Evolutionary conservation across 208 protist species (phyloP).

Genomic region (Sergeia podlipaevii): DNA sequence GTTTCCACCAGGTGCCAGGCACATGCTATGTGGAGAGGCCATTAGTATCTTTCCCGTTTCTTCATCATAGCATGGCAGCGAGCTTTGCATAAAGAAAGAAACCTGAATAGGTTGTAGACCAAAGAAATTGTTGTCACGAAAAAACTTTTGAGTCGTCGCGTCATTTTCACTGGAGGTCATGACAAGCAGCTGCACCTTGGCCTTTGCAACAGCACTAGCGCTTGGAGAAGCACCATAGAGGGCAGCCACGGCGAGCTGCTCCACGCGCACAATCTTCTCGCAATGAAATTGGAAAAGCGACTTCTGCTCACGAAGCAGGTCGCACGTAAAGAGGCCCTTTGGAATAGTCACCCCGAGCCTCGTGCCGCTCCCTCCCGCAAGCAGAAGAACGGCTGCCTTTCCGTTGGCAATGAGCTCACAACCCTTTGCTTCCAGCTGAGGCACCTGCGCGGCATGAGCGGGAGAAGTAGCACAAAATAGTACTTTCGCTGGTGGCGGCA

Average conservation of each 20-base stretch:
- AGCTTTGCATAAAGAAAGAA: slow-evolving; percentile 94
- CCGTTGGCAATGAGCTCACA: slow-evolving; percentile 78
- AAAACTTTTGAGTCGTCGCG: slow-evolving; percentile 88
- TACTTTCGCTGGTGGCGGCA: slow-evolving; percentile 19
- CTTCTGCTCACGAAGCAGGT: slow-evolving; percentile 83
- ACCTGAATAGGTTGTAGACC: slow-evolving; percentile 89
- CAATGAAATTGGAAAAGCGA: slow-evolving; percentile 97
- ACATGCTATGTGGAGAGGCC: slow-evolving; percentile 49
- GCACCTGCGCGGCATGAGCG: slow-evolving; percentile 3
- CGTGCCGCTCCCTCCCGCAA: slow-evolving; percentile 98
- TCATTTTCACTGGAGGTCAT: slow-evolving; percentile 98
- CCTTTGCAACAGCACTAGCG: not conserved
- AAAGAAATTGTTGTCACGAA: slow-evolving; percentile 92
- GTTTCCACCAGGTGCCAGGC: slow-evolving; percentile 96
- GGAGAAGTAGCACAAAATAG: slow-evolving; percentile 25
- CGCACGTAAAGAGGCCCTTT: slow-evolving; percentile 92
- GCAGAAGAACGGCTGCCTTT: slow-evolving; percentile 90
- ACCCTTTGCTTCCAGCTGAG: slow-evolving; percentile 29
- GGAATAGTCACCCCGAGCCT: slow-evolving; percentile 94
- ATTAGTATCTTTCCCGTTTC: slow-evolving; percentile 94
- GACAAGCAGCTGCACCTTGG: slow-evolving; percentile 75
- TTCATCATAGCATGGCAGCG: slow-evolving; percentile 89
- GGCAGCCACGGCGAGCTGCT: slow-evolving; percentile 57
- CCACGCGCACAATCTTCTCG: slow-evolving; percentile 87
- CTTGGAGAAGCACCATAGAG: not conserved